phyloP scores from a whole-genome alignment of 1,284 basidiomycete genomes.

The Ustilago trichophora region DNA sequence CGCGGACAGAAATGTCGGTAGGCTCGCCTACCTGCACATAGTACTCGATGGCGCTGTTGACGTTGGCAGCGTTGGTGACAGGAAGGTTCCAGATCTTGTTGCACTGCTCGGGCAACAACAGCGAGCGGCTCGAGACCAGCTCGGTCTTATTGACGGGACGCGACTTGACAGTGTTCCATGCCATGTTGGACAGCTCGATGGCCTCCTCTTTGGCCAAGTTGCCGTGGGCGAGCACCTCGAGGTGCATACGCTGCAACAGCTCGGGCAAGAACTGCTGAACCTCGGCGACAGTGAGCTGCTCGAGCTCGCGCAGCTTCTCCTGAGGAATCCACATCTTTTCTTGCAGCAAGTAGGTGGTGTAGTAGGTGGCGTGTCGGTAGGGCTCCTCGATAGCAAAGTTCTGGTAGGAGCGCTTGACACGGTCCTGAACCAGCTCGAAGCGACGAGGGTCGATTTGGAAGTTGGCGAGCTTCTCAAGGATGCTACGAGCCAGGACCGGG shows the following conservation, averaged over 20 bases:
- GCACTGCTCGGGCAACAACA: conserved; percentile 71
- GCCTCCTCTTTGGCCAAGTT: conserved; percentile 88
- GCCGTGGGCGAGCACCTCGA: conserved; percentile 83
- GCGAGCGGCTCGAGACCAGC: conserved; percentile 46
- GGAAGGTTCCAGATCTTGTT: conserved; percentile 76
- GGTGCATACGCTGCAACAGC: conserved; percentile 76
- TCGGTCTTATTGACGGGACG: conserved; percentile 67
- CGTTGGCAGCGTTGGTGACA: conserved; percentile 85
- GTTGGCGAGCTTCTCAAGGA: conserved; percentile 78
- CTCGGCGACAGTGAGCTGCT: conserved; percentile 78
- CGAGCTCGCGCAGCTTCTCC: conserved; percentile 82
- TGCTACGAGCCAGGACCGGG: conserved; percentile 77
- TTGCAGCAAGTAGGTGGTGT: conserved; percentile 76
- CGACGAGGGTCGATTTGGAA: conserved; percentile 78
- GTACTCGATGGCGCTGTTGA: conserved; percentile 75
- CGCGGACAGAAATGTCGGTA: conserved; percentile 48
- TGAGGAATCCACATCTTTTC: conserved; percentile 80
- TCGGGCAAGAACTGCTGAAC: conserved; percentile 75
- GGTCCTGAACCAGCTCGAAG: conserved; percentile 84
- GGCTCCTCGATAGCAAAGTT: conserved; percentile 90
- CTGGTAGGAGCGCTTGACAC: conserved; percentile 69
- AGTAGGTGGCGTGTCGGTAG: conserved; percentile 83
- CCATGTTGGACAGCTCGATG: conserved; percentile 76
- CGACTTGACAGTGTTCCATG: conserved; percentile 76
- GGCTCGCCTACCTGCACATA: conserved; percentile 63